Percentiles rank a stretch among this genome's conserved stretches.
Conservation (phyloP, 768 basidiomycete species). For the Mycena chlorophos region DNA sequence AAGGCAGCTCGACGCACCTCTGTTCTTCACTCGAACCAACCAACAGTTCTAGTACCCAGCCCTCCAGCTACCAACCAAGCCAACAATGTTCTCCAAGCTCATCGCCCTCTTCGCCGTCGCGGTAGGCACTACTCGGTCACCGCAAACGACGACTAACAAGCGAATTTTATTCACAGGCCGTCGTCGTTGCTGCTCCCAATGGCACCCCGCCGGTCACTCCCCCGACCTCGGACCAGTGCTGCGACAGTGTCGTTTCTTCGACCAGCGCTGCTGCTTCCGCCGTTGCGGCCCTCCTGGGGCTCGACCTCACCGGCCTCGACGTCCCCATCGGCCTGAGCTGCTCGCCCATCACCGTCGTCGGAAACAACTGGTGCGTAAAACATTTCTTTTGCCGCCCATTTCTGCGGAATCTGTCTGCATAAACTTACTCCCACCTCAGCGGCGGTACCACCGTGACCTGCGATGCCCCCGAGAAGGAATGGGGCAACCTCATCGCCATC, state of each 20-base stretch:
- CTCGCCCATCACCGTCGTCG: background rate
- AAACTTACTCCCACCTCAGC: background rate
- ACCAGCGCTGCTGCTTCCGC: background rate
- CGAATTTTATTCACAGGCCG: conserved; percentile 1
- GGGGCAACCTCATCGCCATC: background rate
- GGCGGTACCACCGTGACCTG: background rate
- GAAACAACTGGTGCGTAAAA: background rate
- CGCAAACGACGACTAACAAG: background rate
- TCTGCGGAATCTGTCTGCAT: background rate
- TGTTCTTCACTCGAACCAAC: background rate
- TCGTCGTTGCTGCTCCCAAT: background rate
- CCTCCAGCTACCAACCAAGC: background rate
- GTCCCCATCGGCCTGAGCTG: background rate
- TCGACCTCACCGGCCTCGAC: background rate
- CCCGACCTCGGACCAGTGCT: background rate
- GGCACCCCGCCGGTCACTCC: background rate
- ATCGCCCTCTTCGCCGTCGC: background rate
- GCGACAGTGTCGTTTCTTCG: background rate
- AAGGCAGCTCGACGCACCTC: background rate
- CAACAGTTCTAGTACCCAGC: background rate
- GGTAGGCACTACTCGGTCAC: background rate
- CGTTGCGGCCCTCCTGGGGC: background rate
- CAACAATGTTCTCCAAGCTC: background rate
- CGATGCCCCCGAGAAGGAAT: background rate
- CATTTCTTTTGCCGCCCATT: background rate